Percentiles rank a stretch among this genome's conserved stretches.
phyloP scores from a whole-genome alignment of 805 yeast genomes.

The Candida hungchunana region DNA sequence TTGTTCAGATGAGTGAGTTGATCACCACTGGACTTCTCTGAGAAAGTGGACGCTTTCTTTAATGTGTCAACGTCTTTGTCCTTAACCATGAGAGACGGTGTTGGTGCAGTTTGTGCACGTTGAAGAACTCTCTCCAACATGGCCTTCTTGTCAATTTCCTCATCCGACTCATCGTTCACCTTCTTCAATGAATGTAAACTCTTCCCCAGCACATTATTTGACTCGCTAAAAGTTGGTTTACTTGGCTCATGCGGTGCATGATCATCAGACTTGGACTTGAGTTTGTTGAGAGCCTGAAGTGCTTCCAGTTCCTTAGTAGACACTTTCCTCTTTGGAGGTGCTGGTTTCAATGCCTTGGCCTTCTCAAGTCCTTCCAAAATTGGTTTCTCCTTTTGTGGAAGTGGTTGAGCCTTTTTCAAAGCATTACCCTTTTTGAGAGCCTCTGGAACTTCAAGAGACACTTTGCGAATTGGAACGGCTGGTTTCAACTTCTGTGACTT shows the following conservation, averaged over 20 bases:
- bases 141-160: slow-evolving; percentile 10
- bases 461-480: slow-evolving; percentile 20
- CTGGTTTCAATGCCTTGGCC: slow-evolving; percentile 14
- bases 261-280: slow-evolving; percentile 16
- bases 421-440: slow-evolving; percentile 13
- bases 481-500: slow-evolving; percentile 20
- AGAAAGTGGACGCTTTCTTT: slow-evolving; percentile 23
- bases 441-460: slow-evolving; percentile 21
- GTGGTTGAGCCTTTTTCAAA: slow-evolving; percentile 8
- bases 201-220: slow-evolving; percentile 15
- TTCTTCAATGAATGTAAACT: slow-evolving; percentile 16
- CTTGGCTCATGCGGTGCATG: slow-evolving; percentile 18
- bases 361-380: slow-evolving; percentile 16
- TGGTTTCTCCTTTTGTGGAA: slow-evolving; percentile 7
- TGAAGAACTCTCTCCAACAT: slow-evolving; percentile 16
- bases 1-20: slow-evolving; percentile 29
- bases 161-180: slow-evolving; percentile 3
- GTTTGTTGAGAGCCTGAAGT: slow-evolving; percentile 8
- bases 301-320: slow-evolving; percentile 22
- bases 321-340: slow-evolving; percentile 15
- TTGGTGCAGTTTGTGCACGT: slow-evolving; percentile 20
- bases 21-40: slow-evolving; percentile 10
- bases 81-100: slow-evolving; percentile 3
- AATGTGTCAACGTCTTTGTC: not conserved
- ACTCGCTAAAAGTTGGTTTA: slow-evolving; percentile 21